Evolutionary conservation across 345 rosid species (phyloP), one percentile per base, ranked within the genome.

Genomic region (Salix viminalis): DNA sequence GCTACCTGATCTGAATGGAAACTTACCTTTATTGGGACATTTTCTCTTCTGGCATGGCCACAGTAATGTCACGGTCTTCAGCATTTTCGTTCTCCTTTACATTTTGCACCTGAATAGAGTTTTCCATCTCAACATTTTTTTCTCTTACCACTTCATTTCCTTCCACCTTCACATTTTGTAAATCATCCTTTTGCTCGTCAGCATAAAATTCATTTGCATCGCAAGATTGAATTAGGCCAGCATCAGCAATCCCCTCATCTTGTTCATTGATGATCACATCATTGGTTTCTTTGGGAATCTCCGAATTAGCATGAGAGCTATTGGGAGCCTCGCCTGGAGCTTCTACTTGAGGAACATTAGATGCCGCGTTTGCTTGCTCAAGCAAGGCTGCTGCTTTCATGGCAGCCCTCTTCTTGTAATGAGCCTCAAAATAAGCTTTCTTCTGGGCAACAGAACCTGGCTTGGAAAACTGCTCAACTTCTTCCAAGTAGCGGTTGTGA

Each of bases 401-500:
- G 48, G 91, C 89, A 71, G 98, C 96, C 83, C 89, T 88, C 79
- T 74, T 87, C 89, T 87, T 91, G 84, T 88, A 92, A 82, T 87
- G 94, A 75, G 91, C 97, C 85, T 96, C 99, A 66, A 96, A 96
- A 69, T 81, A 93, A 6, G 98, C 98, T 79, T 80, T 93, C 94
- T 87, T 96, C 85, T 90, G 82, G 36, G 99, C 99, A 71, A 96
- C 98, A 78, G 95, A 85, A 46, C 99, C 99, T 39, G 97, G 96
- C 80, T 85, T 92, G 2, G 96, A 88, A 67, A 85, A 88, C 77
- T 84, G 92, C 88, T 93, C 91, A 2, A 88, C 94, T 82, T 96
- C 99, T 82, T 96, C 98, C 76, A 92, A 78, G 86, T 92, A 89
- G 60, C 91, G 96, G 36, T 96, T 96, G 86, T 91, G 93, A 76